Percentiles rank a stretch among this genome's conserved stretches.
These are phyloP conservation scores for Penicillium cosmopolitanum DNA, from an alignment of 495 filamentous ascomycete genomes.

Conservation along the genomic window DNA sequence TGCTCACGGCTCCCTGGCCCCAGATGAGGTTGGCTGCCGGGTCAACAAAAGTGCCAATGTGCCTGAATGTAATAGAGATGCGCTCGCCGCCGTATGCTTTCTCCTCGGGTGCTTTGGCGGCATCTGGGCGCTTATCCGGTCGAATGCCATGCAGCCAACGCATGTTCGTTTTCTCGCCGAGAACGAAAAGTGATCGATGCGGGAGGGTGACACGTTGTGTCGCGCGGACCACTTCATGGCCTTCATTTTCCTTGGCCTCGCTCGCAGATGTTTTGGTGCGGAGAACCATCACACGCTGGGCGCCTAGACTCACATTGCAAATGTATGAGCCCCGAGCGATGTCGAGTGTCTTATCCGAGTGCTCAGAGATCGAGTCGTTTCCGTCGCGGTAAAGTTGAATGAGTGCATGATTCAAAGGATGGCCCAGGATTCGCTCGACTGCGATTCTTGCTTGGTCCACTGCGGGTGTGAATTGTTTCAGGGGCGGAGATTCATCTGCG, in stretches of 20 bases:
- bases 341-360: conserved; percentile 95
- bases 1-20: conserved; percentile 85
- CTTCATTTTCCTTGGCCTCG: conserved; percentile 15
- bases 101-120: conserved; percentile 70
- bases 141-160: conserved; percentile 90
- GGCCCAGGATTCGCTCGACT: conserved; percentile 71
- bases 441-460: conserved; percentile 68
- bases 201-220: conserved; percentile 75
- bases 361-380: conserved; percentile 94
- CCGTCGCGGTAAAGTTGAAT: conserved; percentile 93
- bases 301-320: conserved; percentile 90
- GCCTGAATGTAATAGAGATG: conserved; percentile 91
- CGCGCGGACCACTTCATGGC: conserved; percentile 41
- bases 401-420: conserved; percentile 88
- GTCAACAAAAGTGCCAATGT: conserved; percentile 83
- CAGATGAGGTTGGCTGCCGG: conserved; percentile 69
- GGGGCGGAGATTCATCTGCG: conserved; percentile 82
- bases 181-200: conserved; percentile 84
- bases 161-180: conserved; percentile 81
- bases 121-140: conserved; percentile 73
- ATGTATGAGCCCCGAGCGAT: conserved; percentile 81
- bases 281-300: conserved; percentile 87
- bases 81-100: conserved; percentile 72
- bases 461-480: conserved; percentile 72
- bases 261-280: conserved; percentile 70